phyloP scores from a whole-genome alignment of 148 eudicot species.

The Spergularia bocconei region DNA sequence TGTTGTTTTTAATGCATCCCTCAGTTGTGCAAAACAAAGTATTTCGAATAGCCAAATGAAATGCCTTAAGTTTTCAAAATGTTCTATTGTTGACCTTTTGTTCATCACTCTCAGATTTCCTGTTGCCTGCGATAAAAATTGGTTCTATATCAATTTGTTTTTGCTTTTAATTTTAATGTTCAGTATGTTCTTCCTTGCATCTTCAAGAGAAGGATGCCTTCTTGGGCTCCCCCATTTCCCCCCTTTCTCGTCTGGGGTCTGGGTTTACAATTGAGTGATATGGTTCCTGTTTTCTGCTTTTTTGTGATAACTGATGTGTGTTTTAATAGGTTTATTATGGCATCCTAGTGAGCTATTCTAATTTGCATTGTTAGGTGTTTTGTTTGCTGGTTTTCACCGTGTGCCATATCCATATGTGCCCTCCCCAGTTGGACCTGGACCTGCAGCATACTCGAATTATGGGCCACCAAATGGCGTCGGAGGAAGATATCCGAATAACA shows the following conservation, averaged over 20 bases:
- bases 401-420: slow-evolving; percentile 43
- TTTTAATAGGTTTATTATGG: slow-evolving; percentile 15
- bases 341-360: slow-evolving; percentile 29
- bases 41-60: too few species aligned
- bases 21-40: neutral
- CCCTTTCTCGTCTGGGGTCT: neutral
- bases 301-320: slow-evolving; percentile 8
- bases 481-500: slow-evolving; percentile 62
- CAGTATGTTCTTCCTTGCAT: neutral
- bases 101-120: neutral
- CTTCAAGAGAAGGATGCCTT: neutral
- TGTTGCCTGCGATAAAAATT: neutral
- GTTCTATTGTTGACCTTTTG: neutral
- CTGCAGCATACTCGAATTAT: slow-evolving; percentile 58
- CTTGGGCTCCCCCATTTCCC: too few species aligned
- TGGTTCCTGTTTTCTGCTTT: slow-evolving; percentile 10
- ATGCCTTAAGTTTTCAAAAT: neutral
- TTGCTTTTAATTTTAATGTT: neutral
- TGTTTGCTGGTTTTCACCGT: slow-evolving; percentile 44
- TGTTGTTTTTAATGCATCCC: neutral
- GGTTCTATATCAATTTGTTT: neutral
- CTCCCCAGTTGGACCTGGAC: slow-evolving; percentile 49
- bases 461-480: slow-evolving; percentile 73
- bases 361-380: slow-evolving; percentile 43
- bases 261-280: too few species aligned